Evolutionary conservation across 2,329 filamentous ascomycete genomes (phyloP), one percentile per base, ranked within the genome.

Genomic region (Trichoderma sp.): DNA sequence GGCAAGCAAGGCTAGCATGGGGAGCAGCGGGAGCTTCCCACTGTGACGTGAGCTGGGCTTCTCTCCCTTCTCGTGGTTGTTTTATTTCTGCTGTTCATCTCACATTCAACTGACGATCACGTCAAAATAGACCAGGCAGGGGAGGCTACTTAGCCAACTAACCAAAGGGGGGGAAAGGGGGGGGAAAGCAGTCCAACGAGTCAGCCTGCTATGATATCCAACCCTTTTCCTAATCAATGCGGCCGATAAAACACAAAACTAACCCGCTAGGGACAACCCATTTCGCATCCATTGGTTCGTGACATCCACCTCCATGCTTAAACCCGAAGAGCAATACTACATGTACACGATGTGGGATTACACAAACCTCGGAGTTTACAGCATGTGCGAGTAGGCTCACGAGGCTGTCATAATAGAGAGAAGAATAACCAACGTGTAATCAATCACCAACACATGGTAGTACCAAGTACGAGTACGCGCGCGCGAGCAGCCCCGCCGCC

Each of bases 131-230:
- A 65, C 15, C 20, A 7, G 26, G n/a, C 32, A 59, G 61, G 50
- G 47, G 61, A 26, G 32, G 7, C 36, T 68, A 13, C 39, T 30
- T 43, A 43, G 15, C 36, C 36, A 43, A 43, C 39, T 43, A 43
- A 43, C 39, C 39, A 43, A 43, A 43, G 39, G 39, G 39, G 39
- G 39, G 39, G 3, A 57, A 57, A 58, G 63, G 63, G 50, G 28
- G 61, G 70, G 64, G 43, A 7, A 23, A 11, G 12, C 15, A 13
- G 13, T 8, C 28, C 66, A 62, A 61, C 66, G 66, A 68, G 66
- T 68, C 66, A 68, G 66, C 66, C 64, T n/a, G 50, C 26, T 30
- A 12, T 34, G 28, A 68, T 61, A 61, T 68, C 66, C 55, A 68
- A 68, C 55, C 53, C 53, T 68, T 47, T 68, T 32, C 20, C 53